These are phyloP conservation scores for Macrophomina pseudophaseolina DNA, from an alignment of 2,329 filamentous ascomycete species.

Conservation along the genomic window DNA sequence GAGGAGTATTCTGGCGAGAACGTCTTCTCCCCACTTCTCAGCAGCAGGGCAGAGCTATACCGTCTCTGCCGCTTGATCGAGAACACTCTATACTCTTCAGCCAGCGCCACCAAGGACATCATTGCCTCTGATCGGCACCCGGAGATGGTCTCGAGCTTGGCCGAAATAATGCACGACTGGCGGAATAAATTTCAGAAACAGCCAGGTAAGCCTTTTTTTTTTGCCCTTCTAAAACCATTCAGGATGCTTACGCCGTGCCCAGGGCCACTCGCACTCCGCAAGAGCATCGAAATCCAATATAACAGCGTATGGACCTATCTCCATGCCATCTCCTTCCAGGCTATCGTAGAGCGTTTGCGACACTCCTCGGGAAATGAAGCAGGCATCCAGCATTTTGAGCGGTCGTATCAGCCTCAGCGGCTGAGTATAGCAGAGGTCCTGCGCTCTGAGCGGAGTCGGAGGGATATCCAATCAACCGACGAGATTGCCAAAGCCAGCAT, in stretches of 20 bases:
- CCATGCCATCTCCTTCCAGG: constrained; percentile 10
- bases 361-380: not conserved
- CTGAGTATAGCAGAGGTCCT: not conserved
- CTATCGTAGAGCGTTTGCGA: constrained; percentile 1
- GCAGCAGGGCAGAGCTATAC: not conserved
- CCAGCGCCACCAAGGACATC: constrained; percentile 8
- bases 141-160: constrained; percentile 1
- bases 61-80: not conserved
- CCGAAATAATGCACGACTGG: constrained; percentile 7
- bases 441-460: constrained; percentile 4
- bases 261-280: not conserved
- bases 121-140: not conserved
- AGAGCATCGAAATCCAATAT: constrained; percentile 11
- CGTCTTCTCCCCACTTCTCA: not conserved
- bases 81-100: not conserved
- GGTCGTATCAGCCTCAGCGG: not conserved
- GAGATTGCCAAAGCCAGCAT: constrained; percentile 5
- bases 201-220: not conserved
- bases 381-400: not conserved
- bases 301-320: constrained; percentile 9
- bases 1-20: not conserved
- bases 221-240: not conserved
- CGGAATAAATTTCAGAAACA: constrained; percentile 7
- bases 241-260: not conserved
- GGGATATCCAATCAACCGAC: not conserved